These are phyloP conservation scores for Mucor circinelloides DNA, from an alignment of 371 early-diverging fungal genomes.

Conservation along the genomic window DNA sequence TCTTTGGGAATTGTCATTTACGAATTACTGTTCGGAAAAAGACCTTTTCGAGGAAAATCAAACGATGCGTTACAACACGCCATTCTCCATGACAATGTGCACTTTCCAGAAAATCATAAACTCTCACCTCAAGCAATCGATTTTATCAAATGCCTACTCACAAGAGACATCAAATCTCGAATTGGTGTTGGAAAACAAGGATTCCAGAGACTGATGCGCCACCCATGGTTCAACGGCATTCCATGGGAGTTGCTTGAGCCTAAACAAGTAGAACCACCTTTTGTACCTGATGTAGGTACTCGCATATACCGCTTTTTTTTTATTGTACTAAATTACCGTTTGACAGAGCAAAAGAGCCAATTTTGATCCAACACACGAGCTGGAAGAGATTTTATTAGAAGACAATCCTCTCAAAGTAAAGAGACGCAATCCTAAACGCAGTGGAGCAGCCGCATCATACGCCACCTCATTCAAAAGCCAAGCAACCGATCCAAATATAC, in stretches of 20 bases:
- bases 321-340: not conserved
- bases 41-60: conserved; percentile 84
- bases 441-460: conserved; percentile 20
- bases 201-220: conserved; percentile 50
- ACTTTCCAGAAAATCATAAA: conserved; percentile 58
- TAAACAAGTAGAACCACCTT: conserved; percentile 65
- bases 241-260: conserved; percentile 59
- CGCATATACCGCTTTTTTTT: not conserved
- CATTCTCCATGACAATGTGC: conserved; percentile 60
- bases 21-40: conserved; percentile 41
- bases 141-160: conserved; percentile 57
- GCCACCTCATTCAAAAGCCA: conserved; percentile 26
- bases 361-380: conserved; percentile 95
- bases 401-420: conserved; percentile 83
- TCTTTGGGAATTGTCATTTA: conserved; percentile 83
- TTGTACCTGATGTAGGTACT: conserved; percentile 62
- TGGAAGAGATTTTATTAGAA: conserved; percentile 93
- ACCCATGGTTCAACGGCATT: conserved; percentile 63
- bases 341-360: conserved; percentile 67
- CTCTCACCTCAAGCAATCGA: conserved; percentile 61
- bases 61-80: conserved; percentile 75
- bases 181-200: conserved; percentile 64
- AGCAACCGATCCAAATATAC: conserved; percentile 13
- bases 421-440: conserved; percentile 35
- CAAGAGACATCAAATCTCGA: conserved; percentile 60